Base-by-base conservation (phyloP, 306 rosid species). In the Mimosa pudica region DNA sequence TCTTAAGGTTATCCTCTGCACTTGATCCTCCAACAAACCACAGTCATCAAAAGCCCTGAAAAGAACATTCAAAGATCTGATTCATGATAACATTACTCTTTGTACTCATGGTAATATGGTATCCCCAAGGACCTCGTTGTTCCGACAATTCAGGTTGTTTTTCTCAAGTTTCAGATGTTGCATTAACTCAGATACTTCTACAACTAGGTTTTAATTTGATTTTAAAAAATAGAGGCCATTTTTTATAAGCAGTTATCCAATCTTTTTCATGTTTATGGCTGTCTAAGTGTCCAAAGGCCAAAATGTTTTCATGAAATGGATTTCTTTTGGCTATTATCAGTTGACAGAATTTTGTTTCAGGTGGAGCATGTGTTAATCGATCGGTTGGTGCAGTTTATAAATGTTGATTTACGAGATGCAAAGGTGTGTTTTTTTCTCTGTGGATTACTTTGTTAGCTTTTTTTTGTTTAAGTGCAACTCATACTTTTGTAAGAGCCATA, bases 351-450 rank as follows among this genome's bases (percentile, higher is more conserved):
- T 82, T 73, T 87, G 64, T 79, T 81, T 61, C 81, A 95, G 99
- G 99, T 95, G 72, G 99, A 95, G 87, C 99, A 95, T 78, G 96
- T 93, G 52, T 79, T 95, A 84, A 85, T 87, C 80, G 94, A 95
- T 80, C 93, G 99, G 66, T 77, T 95, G 85, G 77, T 65, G 77
- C 86, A 93, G 83, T 95, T 95, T 84, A 81, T 95, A 84, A 88
- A 81, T 24, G 90, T 84, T 82, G 98, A 95, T 91, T 80, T 95
- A 85, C 92, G 84, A 84, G 93, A 88, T 36, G 96, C 89, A 57
- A 90, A 81, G 98, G 99, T 93, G 78, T 65, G 71, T 82, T 62
- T 69, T 79, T 52, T 76, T 57, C 73, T 54, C 57, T 55, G 60
- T 11, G 8, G 55, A 57, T 33, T 75, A 61, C 3, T 36, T 82